These are phyloP conservation scores for Teunomyces tritomae DNA, from an alignment of 805 yeast genomes.

Conservation along the genomic window DNA sequence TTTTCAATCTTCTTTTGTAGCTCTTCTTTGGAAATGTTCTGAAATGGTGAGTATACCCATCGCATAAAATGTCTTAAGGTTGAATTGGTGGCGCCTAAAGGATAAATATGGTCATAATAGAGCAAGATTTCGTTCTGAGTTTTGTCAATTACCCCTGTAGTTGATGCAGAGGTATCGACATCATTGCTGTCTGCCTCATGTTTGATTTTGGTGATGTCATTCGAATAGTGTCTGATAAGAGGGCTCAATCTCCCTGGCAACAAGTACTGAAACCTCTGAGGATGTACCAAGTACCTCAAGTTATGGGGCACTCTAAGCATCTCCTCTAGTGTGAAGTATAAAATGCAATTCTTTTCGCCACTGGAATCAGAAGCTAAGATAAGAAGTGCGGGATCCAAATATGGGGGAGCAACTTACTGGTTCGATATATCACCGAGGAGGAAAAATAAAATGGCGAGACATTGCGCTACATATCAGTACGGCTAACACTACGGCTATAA, in stretches of 20 bases:
- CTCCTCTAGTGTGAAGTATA: neutral
- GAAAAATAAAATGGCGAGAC: neutral
- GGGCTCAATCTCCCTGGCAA: neutral
- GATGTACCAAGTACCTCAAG: neutral
- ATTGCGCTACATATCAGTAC: too few species aligned
- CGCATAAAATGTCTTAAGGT: constrained; percentile 21
- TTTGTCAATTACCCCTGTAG: constrained; percentile 43
- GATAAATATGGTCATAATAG: constrained; percentile 37
- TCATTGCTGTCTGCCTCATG: constrained; percentile 28
- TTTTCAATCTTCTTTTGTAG: constrained; percentile 18
- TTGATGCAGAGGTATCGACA: constrained; percentile 29
- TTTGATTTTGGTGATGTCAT: constrained; percentile 33
- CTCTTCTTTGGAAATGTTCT: constrained; percentile 10
- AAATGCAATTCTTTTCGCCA: too few species aligned
- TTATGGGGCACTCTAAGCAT: neutral
- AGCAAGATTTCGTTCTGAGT: constrained; percentile 29
- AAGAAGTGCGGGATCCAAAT: constrained; percentile 1
- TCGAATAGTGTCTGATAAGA: constrained; percentile 10
- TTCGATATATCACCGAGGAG: neutral
- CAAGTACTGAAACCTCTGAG: neutral
- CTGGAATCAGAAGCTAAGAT: neutral
- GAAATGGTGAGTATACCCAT: constrained; percentile 14
- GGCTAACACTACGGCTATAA: too few species aligned
- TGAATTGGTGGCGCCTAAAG: constrained; percentile 25
- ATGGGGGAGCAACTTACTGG: neutral